Evolutionary conservation across 1,284 basidiomycete genomes (phyloP).

Genomic region (Leccinum subrobustum): DNA sequence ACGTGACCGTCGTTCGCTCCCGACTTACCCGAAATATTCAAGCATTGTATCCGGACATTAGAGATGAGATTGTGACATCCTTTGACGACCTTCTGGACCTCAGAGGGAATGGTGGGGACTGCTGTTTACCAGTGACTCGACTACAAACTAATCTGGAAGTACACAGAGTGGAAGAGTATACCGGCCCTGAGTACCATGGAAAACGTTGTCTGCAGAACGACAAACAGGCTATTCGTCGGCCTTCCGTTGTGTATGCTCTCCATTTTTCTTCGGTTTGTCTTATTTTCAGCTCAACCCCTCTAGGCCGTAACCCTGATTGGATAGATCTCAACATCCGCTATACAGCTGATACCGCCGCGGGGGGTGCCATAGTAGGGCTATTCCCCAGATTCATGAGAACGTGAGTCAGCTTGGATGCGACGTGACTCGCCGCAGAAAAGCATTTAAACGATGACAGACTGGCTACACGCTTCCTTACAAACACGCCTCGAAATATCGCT

Average conservation of each 20-base stretch:
- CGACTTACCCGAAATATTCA: constrained; percentile 35
- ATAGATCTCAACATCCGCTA: constrained; percentile 35
- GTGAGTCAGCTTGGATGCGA: constrained; percentile 27
- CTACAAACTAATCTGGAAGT: background rate
- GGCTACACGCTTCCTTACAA: background rate
- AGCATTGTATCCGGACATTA: constrained; percentile 26
- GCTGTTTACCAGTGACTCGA: background rate
- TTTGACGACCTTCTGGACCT: constrained; percentile 28
- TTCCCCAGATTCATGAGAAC: constrained; percentile 41
- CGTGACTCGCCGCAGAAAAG: background rate
- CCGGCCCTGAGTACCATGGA: constrained; percentile 10
- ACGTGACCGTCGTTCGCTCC: constrained; percentile 23
- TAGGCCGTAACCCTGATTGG: constrained; percentile 43
- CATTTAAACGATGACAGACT: background rate
- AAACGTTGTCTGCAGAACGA: constrained; percentile 33
- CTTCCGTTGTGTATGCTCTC: constrained; percentile 37
- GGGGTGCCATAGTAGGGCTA: constrained; percentile 27
- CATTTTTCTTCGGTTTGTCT: background rate
- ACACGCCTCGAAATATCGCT: background rate
- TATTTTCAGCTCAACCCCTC: background rate
- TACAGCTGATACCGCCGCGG: constrained; percentile 32
- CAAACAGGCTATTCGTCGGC: constrained; percentile 41
- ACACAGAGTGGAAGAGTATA: constrained; percentile 34
- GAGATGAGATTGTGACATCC: constrained; percentile 33
- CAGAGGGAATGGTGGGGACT: constrained; percentile 16